Evolutionary conservation across 768 basidiomycete species (phyloP).

Genomic region (Cantharellus anzutake): DNA sequence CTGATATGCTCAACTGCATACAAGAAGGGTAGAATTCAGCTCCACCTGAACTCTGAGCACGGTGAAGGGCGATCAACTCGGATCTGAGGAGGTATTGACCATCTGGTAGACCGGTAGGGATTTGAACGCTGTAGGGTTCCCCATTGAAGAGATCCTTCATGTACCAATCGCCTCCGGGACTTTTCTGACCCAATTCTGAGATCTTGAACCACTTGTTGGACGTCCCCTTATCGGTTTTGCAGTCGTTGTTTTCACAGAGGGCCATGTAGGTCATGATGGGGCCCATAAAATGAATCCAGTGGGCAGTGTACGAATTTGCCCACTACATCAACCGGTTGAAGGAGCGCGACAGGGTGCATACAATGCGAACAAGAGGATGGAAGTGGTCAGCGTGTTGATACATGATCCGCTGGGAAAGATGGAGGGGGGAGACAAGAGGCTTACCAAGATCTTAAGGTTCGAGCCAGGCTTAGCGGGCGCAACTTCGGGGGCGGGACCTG

Average conservation of each 20-base stretch:
- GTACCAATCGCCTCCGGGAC: slow-evolving; percentile 4
- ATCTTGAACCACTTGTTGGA: slow-evolving; percentile 62
- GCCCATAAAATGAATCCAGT: slow-evolving; percentile 21
- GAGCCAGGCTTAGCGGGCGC: slow-evolving; percentile 38
- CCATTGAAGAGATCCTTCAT: slow-evolving; percentile 25
- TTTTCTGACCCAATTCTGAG: slow-evolving; percentile 24
- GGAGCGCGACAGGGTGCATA: slow-evolving; percentile 14
- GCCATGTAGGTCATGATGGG: slow-evolving; percentile 63
- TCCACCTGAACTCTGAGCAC: slow-evolving; percentile 33
- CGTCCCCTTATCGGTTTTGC: slow-evolving; percentile 38
- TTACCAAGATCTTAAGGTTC: not conserved
- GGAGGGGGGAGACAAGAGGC: not conserved
- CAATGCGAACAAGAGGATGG: not conserved
- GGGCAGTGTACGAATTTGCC: slow-evolving; percentile 24
- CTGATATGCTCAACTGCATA: slow-evolving; percentile 31
- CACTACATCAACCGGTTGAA: slow-evolving; percentile 31
- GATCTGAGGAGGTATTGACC: slow-evolving; percentile 35
- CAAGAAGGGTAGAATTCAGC: slow-evolving; percentile 74
- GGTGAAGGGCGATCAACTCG: slow-evolving; percentile 52
- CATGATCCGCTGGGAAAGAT: not conserved
- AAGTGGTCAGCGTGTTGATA: not conserved
- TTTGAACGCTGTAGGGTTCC: slow-evolving; percentile 3
- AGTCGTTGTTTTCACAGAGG: slow-evolving; percentile 30
- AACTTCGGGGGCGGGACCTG: slow-evolving; percentile 29
- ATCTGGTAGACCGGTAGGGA: not conserved